Evolutionary conservation across 305 asterid genomes (phyloP), one percentile per base, ranked within the genome.

Genomic region (Andrographis paniculata): DNA sequence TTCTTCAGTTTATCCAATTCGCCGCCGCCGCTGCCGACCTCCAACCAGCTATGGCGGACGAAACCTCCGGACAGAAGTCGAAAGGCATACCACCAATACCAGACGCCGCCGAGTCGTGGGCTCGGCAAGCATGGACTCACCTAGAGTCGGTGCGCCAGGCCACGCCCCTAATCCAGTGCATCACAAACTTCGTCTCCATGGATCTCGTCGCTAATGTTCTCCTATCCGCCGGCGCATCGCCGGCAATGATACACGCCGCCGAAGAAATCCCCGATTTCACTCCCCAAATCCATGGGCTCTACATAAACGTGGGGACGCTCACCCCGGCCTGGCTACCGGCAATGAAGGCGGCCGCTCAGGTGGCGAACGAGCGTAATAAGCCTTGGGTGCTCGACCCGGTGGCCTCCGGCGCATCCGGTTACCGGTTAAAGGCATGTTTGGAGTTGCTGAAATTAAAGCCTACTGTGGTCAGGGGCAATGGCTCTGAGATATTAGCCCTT

Each of bases 331-430:
- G 95, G 94, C 63, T 88, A 21, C 91, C 91, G 61, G 78, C 84
- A 0, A 88, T 88, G 94, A 88, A 72, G 70, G 20, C 46, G 53
- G 95, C 95, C 0, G 93, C 71, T 15, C 63, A 64, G 55, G 75
- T 77, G 7, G 95, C 94, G 4, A 67, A 68, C 14, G 57, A 56
- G 33, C 45, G 50, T n/a, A 46, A 60, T 16, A 79, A 61, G 73
- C 95, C 95, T 17, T 88, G 97, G 97, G 93, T 88, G 15, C 78
- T 88, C 45, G 95, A 88, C 65, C 97, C 97, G 2, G 97, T 77
- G 12, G 97, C 95, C 0, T 87, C 91, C 20, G 94, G 97, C 1
- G 79, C 85, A 49, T 63, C 94, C 23, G 59, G 66, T 66, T 82
- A 75, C 71, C 75, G 97, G 70, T 60, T 88, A 43, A 69, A 42